phyloP scores from a whole-genome alignment of 73 alveolate species.

The Paramecium sonneborni region DNA sequence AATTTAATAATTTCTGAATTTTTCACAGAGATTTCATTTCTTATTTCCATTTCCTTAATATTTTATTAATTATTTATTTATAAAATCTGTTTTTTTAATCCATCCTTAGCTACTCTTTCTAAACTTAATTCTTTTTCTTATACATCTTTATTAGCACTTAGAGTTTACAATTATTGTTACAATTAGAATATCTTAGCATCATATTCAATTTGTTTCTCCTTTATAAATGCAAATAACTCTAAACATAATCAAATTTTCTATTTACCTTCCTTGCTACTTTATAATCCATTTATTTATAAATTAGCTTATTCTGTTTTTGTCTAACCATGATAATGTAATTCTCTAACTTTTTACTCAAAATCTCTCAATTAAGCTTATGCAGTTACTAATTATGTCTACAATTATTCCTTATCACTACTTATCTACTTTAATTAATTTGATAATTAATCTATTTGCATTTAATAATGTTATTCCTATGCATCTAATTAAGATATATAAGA shows the following conservation, averaged over 20 bases:
- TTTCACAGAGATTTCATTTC: neutral
- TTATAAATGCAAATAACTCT: constrained; percentile 2
- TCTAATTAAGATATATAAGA: neutral
- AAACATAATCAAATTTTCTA: neutral
- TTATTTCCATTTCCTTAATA: neutral
- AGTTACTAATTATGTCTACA: neutral
- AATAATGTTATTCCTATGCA: neutral
- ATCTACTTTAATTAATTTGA: neutral
- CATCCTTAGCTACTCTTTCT: neutral
- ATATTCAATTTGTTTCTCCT: constrained; percentile 11
- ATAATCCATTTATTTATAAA: neutral
- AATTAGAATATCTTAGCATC: neutral
- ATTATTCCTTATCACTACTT: neutral
- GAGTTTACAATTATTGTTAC: neutral
- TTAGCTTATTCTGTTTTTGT: neutral
- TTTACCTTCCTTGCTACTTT: constrained; percentile 17
- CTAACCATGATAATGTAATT: constrained; percentile 2
- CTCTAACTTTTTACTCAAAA: neutral
- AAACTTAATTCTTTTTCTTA: neutral
- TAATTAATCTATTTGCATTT: neutral
- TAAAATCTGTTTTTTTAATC: neutral
- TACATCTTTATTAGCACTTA: neutral
- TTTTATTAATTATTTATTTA: neutral
- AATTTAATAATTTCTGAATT: neutral
- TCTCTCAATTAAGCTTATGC: constrained; percentile 6